Evolutionary conservation across 768 basidiomycete genomes (phyloP).

Genomic region (Pleurotus salmoneostramineus): DNA sequence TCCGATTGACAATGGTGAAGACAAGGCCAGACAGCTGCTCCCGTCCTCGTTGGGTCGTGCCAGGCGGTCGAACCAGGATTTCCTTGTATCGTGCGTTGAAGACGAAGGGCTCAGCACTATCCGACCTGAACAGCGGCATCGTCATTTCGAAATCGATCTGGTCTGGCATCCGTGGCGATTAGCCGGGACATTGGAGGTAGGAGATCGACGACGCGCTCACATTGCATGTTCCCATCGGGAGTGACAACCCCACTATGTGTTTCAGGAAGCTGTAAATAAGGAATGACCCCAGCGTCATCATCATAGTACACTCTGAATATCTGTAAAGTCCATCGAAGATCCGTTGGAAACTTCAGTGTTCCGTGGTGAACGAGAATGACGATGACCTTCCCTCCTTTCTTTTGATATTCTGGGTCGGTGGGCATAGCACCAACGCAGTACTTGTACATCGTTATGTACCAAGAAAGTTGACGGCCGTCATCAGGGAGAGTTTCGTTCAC

Average conservation of each 20-base stretch:
- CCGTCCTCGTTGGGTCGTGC: background rate
- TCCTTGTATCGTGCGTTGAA: background rate
- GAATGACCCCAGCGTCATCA: background rate
- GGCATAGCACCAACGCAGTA: background rate
- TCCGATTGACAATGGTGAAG: background rate
- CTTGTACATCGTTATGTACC: conserved; percentile 3
- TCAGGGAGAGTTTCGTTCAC: background rate
- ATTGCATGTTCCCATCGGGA: background rate
- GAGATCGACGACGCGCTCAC: background rate
- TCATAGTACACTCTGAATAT: background rate
- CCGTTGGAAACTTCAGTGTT: background rate
- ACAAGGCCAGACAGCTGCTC: background rate
- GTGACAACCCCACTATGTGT: background rate
- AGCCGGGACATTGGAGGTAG: background rate
- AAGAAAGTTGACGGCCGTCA: background rate
- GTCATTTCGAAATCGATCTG: background rate
- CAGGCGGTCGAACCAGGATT: background rate
- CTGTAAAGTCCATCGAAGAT: background rate
- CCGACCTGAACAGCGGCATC: background rate
- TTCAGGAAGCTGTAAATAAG: background rate
- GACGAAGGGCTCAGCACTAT: background rate
- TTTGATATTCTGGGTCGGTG: background rate
- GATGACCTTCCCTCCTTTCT: background rate
- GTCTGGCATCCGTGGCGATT: background rate
- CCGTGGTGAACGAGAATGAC: background rate